Percentiles rank a stretch among this genome's conserved stretches.
Conservation (phyloP, 768 basidiomycete species). For the Leccinum longicurvipes region DNA sequence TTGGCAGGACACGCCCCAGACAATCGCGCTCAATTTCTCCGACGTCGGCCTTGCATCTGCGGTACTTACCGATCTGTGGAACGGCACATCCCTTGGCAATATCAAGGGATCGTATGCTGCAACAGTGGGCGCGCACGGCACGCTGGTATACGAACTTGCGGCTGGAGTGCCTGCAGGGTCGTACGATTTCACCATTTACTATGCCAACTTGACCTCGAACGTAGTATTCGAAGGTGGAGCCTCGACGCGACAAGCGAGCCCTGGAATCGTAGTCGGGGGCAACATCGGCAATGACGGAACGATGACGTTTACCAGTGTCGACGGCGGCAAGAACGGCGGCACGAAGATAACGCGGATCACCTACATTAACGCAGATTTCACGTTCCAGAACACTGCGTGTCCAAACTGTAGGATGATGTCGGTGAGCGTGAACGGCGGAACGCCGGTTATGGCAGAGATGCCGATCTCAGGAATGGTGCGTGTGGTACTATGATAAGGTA, state of each 20-base stretch:
- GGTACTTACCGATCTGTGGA: conserved; percentile 7
- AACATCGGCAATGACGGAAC: conserved; percentile 1
- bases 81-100: background rate
- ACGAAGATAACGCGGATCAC: background rate
- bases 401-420: conserved; percentile 5
- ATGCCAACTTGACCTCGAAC: background rate
- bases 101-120: background rate
- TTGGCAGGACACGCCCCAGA: background rate
- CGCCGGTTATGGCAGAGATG: conserved; percentile 1
- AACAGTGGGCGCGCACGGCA: conserved; percentile 1
- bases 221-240: background rate
- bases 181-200: background rate
- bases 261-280: background rate
- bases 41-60: conserved; percentile 6
- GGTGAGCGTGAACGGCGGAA: conserved; percentile 3
- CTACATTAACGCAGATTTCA: conserved; percentile 10
- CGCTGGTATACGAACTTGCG: conserved; percentile 5
- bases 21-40: conserved; percentile 1
- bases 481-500: background rate
- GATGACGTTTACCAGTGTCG: conserved; percentile 4
- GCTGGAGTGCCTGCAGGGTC: background rate
- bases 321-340: conserved; percentile 2
- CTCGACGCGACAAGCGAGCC: background rate
- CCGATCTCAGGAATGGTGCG: conserved; percentile 1
- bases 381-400: conserved; percentile 1